Evolutionary conservation across 2,329 filamentous ascomycete species (phyloP), one percentile per base, ranked within the genome.

Genomic region (Aureobasidium melanogenum): DNA sequence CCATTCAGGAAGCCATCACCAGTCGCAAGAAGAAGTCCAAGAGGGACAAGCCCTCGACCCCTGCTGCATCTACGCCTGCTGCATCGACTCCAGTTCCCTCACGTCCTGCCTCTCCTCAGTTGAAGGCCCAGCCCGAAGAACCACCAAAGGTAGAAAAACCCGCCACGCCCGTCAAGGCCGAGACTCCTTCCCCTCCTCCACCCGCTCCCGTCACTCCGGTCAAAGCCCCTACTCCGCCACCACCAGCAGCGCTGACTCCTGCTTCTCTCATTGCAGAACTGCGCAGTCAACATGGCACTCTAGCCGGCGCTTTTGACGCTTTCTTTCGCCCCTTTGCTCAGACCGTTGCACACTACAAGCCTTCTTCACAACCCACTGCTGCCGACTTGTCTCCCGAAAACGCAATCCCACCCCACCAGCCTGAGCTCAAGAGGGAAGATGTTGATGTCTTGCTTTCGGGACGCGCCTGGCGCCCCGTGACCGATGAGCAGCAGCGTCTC

Each of bases 11-110:
- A 8, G 89, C 90, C 0, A 88, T 95, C 43, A 72, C 91, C 52
- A 88, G 88, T 36, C 84, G 89, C 57, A 91, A 91, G 79, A 93
- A 91, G 79, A 94, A 93, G 76, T 84, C 89, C 71, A 91, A 89
- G 79, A 93, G 91, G 74, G 70, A 73, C 7, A 64, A 69, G 9
- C 65, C 66, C 2, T 19, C 52, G n/a, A 56, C 52, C 17, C 52
- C 52, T 17, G 39, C 52, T 38, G 19, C 52, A 19, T 50, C 56
- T 10, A 59, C 56, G 22, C 56, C 56, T 41, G 34, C n/a, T 44
- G 56, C 44, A 12, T 48, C 32, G 5, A 59, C 44, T 7, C 56
- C 56, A 9, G 56, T 59, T 32, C 43, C 56, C 15, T 59, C 56
- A 19, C 56, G 56, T 41, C 44, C 56, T 15, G 56, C 44, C 26